These are phyloP conservation scores for Limtongia smithiae DNA, from an alignment of 805 yeast genomes.

Conservation along the genomic window DNA sequence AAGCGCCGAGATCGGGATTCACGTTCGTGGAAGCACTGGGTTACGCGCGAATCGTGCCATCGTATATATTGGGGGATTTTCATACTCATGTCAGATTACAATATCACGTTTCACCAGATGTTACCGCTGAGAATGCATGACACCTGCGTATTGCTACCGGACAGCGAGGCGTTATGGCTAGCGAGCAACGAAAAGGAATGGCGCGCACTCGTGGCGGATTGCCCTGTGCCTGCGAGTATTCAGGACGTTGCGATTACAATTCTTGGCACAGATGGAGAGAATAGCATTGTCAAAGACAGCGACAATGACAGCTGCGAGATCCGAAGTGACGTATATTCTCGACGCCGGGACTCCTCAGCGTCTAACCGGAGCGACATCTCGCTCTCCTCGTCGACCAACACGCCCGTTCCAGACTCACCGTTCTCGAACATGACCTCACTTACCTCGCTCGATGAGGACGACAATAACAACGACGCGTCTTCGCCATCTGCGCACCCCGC, in stretches of 20 bases:
- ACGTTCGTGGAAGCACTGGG: conserved; percentile 12
- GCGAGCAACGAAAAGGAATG: conserved; percentile 25
- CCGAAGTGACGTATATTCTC: background rate
- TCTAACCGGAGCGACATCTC: too few relatives aligned
- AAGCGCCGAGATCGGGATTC: conserved; percentile 9
- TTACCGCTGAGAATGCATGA: conserved; percentile 18
- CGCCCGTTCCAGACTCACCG: too few relatives aligned
- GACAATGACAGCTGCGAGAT: conserved; percentile 6
- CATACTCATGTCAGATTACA: conserved; percentile 11
- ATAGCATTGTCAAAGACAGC: conserved; percentile 3
- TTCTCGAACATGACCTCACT: too few relatives aligned
- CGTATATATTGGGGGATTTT: conserved; percentile 15
- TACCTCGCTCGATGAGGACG: conserved; percentile 1
- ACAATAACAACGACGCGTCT: too few relatives aligned
- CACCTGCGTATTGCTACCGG: conserved; percentile 29
- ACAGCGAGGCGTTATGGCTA: conserved; percentile 30
- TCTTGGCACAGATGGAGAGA: conserved; percentile 1
- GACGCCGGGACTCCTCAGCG: too few relatives aligned
- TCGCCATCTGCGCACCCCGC: conserved; percentile 1
- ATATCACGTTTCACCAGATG: conserved; percentile 12
- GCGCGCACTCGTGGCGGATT: background rate
- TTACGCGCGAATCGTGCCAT: conserved; percentile 11
- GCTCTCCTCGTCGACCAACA: too few relatives aligned
- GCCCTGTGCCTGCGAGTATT: conserved; percentile 8
- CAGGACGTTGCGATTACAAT: conserved; percentile 4